Evolutionary conservation across 805 yeast genomes (phyloP).

Genomic region (Nakazawaea pomicola): DNA sequence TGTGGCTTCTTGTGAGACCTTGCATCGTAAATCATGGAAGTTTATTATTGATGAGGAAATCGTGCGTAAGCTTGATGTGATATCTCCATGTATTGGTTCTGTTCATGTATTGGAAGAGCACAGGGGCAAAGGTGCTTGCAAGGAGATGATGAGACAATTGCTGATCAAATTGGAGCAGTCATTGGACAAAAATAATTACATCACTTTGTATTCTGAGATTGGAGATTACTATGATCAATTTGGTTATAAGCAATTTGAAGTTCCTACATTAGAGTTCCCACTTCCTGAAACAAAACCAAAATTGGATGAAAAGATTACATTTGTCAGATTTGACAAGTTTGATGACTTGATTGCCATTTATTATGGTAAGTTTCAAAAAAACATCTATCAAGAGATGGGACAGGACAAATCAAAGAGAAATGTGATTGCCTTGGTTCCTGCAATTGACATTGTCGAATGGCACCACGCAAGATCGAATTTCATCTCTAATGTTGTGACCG

Average conservation of each 20-base stretch:
- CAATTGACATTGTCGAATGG: conserved; percentile 35
- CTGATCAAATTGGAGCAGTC: conserved; percentile 18
- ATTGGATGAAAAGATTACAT: conserved; percentile 4
- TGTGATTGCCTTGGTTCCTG: conserved; percentile 31
- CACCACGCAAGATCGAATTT: conserved; percentile 31
- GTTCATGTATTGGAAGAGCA: conserved; percentile 46
- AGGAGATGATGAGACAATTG: conserved; percentile 35
- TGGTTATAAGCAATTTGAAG: conserved; percentile 40
- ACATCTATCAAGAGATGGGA: conserved; percentile 18
- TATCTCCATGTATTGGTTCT: conserved; percentile 47
- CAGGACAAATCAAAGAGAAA: conserved; percentile 16
- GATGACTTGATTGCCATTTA: conserved; percentile 2
- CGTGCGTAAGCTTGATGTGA: conserved; percentile 3
- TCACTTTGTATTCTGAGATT: conserved; percentile 65
- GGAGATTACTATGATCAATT: conserved; percentile 61
- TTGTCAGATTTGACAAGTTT: conserved; percentile 10
- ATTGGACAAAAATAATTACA: conserved; percentile 27
- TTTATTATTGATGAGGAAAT: conserved; percentile 6
- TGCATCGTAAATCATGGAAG: conserved; percentile 20
- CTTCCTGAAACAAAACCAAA: background rate
- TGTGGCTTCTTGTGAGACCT: conserved; percentile 25
- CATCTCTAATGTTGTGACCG: conserved; percentile 10
- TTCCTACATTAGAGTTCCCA: conserved; percentile 18
- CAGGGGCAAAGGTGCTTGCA: conserved; percentile 56
- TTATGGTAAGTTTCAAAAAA: conserved; percentile 3